These are phyloP conservation scores for Fomitopsis serialis DNA, from an alignment of 768 basidiomycete genomes.

Conservation along the genomic window DNA sequence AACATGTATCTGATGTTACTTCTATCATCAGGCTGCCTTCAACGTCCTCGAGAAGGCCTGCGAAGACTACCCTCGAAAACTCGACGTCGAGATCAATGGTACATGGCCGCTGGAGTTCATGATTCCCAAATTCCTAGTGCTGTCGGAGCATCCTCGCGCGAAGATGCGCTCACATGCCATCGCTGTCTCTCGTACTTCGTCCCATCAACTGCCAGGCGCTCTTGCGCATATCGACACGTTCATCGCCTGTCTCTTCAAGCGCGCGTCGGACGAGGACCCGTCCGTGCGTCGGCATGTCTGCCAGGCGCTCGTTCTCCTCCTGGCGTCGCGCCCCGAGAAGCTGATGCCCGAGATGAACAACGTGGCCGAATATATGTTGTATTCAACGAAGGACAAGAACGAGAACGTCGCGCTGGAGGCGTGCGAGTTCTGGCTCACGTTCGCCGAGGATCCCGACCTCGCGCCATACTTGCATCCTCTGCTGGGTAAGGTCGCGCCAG, in stretches of 20 bases:
- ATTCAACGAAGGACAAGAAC: slow-evolving; percentile 96
- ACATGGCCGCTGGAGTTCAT: slow-evolving; percentile 93
- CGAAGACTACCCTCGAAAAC: slow-evolving; percentile 93
- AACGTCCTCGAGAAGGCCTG: slow-evolving; percentile 92
- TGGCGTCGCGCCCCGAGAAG: slow-evolving; percentile 91
- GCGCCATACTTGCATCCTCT: slow-evolving; percentile 80
- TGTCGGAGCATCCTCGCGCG: slow-evolving; percentile 77
- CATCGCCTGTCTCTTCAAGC: slow-evolving; percentile 89
- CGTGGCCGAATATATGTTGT: slow-evolving; percentile 98
- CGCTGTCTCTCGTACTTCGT: slow-evolving; percentile 93
- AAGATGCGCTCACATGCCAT: slow-evolving; percentile 94
- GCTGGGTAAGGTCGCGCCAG: slow-evolving; percentile 87
- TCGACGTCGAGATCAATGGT: slow-evolving; percentile 91
- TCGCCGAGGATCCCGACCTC: slow-evolving; percentile 91
- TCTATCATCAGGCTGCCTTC: slow-evolving; percentile 70
- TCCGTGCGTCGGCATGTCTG: slow-evolving; percentile 94
- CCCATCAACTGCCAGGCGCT: slow-evolving; percentile 81
- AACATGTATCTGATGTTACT: slow-evolving; percentile 2
- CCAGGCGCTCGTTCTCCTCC: slow-evolving; percentile 88
- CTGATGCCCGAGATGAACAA: slow-evolving; percentile 93
- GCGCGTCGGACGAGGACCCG: slow-evolving; percentile 91
- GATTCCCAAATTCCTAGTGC: slow-evolving; percentile 90
- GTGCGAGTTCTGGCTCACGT: slow-evolving; percentile 99
- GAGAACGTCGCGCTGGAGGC: slow-evolving; percentile 96
- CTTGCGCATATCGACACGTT: slow-evolving; percentile 87